Conservation (phyloP, 2,329 filamentous ascomycete genomes). For the Alternaria sp. region DNA sequence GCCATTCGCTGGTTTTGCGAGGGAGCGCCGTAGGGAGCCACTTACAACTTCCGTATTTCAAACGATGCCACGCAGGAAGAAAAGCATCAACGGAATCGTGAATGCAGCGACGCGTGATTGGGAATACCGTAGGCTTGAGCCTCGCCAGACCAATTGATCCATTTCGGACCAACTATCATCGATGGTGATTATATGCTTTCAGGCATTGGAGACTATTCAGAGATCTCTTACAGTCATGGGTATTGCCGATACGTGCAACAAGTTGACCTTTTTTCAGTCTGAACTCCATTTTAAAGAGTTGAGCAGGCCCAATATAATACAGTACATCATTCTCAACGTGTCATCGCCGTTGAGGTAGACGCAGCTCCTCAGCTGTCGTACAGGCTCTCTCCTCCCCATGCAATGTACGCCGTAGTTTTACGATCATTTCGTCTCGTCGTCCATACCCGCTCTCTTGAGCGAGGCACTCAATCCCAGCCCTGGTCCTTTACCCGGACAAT, state of each 20-base stretch:
- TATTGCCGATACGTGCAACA: neutral
- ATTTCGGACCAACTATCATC: neutral
- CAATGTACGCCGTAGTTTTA: constrained; percentile 6
- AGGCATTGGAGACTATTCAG: neutral
- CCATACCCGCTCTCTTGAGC: neutral
- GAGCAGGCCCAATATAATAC: constrained; percentile 8
- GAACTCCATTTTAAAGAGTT: neutral
- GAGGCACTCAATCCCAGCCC: constrained; percentile 5
- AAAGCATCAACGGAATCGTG: neutral
- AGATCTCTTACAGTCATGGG: neutral
- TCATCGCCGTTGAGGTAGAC: neutral
- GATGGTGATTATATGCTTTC: neutral
- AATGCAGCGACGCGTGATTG: neutral
- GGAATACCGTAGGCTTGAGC: neutral
- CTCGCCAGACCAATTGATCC: neutral
- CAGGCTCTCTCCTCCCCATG: neutral
- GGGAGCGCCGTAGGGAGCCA: neutral
- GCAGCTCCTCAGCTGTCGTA: neutral
- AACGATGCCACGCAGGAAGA: neutral
- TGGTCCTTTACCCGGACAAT: constrained; percentile 79
- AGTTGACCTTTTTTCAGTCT: neutral
- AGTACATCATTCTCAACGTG: neutral
- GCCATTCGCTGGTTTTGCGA: neutral
- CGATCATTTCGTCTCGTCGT: constrained; percentile 13
- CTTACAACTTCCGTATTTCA: neutral